Evolutionary conservation across 441 rosid species (phyloP).

Genomic region (Raphanus hybrid): DNA sequence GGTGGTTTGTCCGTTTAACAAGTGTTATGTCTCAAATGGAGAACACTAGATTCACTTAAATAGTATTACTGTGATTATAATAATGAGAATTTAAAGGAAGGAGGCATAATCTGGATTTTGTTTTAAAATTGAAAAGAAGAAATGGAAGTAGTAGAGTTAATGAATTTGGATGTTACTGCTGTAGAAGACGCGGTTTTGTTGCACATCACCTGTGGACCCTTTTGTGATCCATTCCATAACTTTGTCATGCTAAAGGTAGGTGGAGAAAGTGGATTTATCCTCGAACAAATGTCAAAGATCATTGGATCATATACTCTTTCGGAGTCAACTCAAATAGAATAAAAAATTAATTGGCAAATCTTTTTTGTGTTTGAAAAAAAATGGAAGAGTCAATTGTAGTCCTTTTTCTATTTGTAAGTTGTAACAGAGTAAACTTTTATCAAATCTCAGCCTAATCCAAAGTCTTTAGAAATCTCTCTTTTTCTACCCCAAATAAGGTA

Average conservation of each 20-base stretch:
- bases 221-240: background rate
- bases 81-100: background rate
- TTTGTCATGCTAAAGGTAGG: background rate
- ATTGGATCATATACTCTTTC: too few relatives aligned
- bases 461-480: too few relatives aligned
- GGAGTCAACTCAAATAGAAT: too few relatives aligned
- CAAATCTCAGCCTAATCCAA: too few relatives aligned
- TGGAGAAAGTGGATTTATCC: background rate
- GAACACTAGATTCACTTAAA: background rate
- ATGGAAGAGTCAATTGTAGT: too few relatives aligned
- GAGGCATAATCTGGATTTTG: background rate
- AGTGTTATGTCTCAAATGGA: background rate
- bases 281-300: too few relatives aligned
- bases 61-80: background rate
- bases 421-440: too few relatives aligned
- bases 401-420: too few relatives aligned
- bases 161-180: background rate
- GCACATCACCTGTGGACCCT: background rate
- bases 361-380: too few relatives aligned
- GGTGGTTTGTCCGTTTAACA: background rate
- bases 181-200: constrained; percentile 1
- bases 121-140: background rate
- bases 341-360: too few relatives aligned
- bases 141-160: background rate
- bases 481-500: too few relatives aligned